Percentiles rank a stretch among this genome's conserved stretches.
These are phyloP conservation scores for Emydomyces testavorans DNA, from an alignment of 2,329 filamentous ascomycete species.

Conservation along the genomic window DNA sequence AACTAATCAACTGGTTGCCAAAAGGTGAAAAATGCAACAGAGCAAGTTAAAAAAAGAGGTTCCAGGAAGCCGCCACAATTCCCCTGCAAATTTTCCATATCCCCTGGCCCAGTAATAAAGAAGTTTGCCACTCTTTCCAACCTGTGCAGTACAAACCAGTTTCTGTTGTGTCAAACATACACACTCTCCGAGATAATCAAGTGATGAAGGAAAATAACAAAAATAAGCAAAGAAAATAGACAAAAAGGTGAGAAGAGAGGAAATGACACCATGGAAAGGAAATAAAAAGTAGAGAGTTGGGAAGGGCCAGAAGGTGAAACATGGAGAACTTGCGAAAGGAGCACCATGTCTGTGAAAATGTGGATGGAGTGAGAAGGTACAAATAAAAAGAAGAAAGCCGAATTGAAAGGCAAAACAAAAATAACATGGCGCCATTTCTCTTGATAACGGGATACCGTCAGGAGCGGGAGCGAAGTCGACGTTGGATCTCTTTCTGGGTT, in stretches of 20 bases:
- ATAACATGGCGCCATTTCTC: too few relatives aligned
- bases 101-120: slow-evolving; percentile 3
- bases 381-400: too few relatives aligned
- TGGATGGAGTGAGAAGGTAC: too few relatives aligned
- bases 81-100: not conserved
- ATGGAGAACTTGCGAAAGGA: too few relatives aligned
- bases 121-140: slow-evolving; percentile 7
- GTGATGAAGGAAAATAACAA: not conserved
- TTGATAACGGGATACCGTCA: too few relatives aligned
- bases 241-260: not conserved
- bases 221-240: not conserved
- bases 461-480: too few relatives aligned
- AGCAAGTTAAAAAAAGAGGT: not conserved
- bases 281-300: not conserved
- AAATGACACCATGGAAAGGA: too few relatives aligned
- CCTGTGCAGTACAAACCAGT: slow-evolving; percentile 5
- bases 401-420: too few relatives aligned
- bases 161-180: slow-evolving; percentile 2
- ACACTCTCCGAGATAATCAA: not conserved
- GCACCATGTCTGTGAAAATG: too few relatives aligned
- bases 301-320: not conserved
- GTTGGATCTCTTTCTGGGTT: too few relatives aligned
- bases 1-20: not conserved
- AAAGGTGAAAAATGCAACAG: not conserved
- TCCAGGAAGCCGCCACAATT: slow-evolving; percentile 6